Percentiles rank a stretch among this genome's conserved stretches.
phyloP scores from a whole-genome alignment of 2,329 filamentous ascomycete species.

The Cladophialophora immunda region DNA sequence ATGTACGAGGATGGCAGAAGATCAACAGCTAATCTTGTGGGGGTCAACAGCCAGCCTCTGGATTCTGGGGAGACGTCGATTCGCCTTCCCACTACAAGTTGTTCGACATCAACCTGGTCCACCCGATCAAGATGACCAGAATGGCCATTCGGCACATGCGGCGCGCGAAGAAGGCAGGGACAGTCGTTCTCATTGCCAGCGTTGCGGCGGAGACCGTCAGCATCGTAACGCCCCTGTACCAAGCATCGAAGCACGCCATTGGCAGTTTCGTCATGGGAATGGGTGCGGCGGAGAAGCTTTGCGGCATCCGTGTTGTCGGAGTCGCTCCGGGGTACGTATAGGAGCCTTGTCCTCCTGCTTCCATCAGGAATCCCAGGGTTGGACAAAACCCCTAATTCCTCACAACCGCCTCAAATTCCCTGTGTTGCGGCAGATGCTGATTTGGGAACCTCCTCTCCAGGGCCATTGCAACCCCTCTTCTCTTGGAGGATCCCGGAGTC shows the following conservation, averaged over 20 bases:
- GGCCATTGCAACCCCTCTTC: slow-evolving; percentile 60
- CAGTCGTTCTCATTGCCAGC: slow-evolving; percentile 57
- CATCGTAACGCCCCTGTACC: slow-evolving; percentile 55
- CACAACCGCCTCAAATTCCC: slow-evolving; percentile 31
- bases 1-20: neutral
- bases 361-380: neutral
- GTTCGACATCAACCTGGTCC: slow-evolving; percentile 60
- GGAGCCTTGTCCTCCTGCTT: neutral
- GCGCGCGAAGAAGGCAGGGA: neutral
- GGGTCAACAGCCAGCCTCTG: neutral
- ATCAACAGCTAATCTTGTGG: neutral
- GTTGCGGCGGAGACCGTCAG: slow-evolving; percentile 53
- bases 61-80: slow-evolving; percentile 45
- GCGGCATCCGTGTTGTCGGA: slow-evolving; percentile 66
- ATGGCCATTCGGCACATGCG: slow-evolving; percentile 50
- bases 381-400: no score
- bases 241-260: slow-evolving; percentile 58
- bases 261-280: slow-evolving; percentile 60
- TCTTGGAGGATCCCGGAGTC: slow-evolving; percentile 69
- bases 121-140: slow-evolving; percentile 60
- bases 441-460: neutral
- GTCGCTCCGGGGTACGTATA: slow-evolving; percentile 61
- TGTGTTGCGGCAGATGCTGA: slow-evolving; percentile 51
- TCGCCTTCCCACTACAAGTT: slow-evolving; percentile 50
- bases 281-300: slow-evolving; percentile 56